Evolutionary conservation across 805 yeast species (phyloP), one percentile per base, ranked within the genome.

Genomic region (Candida manassasensis): DNA sequence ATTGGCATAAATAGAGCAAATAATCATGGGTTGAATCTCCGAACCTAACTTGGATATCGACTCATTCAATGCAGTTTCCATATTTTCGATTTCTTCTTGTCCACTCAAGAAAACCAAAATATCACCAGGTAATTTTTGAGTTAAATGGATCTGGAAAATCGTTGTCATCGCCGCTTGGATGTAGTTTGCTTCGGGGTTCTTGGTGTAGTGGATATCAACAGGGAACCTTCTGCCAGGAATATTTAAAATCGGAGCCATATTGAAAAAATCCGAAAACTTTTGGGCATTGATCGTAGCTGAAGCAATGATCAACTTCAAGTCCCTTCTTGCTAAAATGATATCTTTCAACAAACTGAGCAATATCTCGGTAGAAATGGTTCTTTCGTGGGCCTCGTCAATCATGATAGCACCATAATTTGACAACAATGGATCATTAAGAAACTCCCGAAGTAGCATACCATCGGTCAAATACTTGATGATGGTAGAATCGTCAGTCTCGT

Each of bases 341-440:
- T 82, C 84, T 45, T 90, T 90, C 21, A 90, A 59, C 24, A 93
- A 62, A 1, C 96, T 95, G 34, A 90, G 65, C 6, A 90, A 53
- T 3, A 76, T 67, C 59, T 90, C 98, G 0, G 97, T 90, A n/a
- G 90, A 81, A 27, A 90, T 66, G 0, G 97, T 93, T 39, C 98
- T 71, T 55, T 93, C 98, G 54, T 93, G 98, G 0, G 98, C 98
- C 59, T 90, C 98, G 60, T 90, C 98, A 32, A 90, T 81, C 83
- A 90, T 88, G 37, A 90, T 69, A 1, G 84, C 95, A 2, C 93
- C 76, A 52, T 89, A 90, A 2, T 60, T 63, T 1, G 69, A 58
- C 27, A 89, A 59, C 28, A 75, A 75, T 0, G 94, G 85, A 53
- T 89, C 97, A 1, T 73, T 65, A 21, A 89, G 60, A 44, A 86